Percentiles rank a stretch among this genome's conserved stretches.
These are phyloP conservation scores for Quercus agrifolia DNA, from an alignment of 306 rosid species.

Conservation along the genomic window DNA sequence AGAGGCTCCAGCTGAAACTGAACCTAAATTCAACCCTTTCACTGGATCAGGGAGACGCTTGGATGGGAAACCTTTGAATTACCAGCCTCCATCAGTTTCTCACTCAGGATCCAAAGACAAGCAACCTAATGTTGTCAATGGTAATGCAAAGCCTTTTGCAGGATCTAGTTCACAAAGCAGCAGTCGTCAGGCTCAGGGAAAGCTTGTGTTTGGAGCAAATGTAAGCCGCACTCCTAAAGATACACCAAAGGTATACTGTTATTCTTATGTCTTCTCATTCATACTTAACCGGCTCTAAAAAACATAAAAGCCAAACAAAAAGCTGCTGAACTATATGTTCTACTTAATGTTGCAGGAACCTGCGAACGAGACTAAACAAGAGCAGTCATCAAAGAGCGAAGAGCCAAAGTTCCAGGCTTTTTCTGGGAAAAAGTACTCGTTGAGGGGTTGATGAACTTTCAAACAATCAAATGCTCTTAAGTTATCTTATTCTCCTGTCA, in stretches of 20 bases:
- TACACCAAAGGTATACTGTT: conserved; percentile 48
- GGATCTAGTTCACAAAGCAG: conserved; percentile 62
- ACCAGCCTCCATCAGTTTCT: conserved; percentile 48
- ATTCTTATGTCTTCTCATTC: not conserved
- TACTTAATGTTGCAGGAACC: conserved; percentile 44
- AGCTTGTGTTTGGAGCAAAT: conserved; percentile 87
- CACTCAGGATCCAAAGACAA: conserved; percentile 52
- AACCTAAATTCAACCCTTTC: conserved; percentile 86
- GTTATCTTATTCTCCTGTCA: conserved; percentile 6
- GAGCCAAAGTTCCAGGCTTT: conserved; percentile 80
- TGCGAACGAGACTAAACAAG: conserved; percentile 57
- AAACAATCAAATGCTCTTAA: not conserved
- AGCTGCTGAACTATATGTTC: conserved; percentile 7
- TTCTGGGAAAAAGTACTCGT: conserved; percentile 81
- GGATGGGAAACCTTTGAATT: conserved; percentile 76
- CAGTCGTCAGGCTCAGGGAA: conserved; percentile 74
- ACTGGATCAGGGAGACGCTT: conserved; percentile 87
- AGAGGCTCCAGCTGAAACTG: conserved; percentile 59
- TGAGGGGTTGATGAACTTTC: conserved; percentile 61
- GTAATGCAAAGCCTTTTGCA: conserved; percentile 48
- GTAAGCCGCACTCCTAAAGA: conserved; percentile 55
- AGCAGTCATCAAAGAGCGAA: conserved; percentile 58
- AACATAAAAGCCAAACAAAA: not conserved
- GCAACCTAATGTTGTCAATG: conserved; percentile 33
- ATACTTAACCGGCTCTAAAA: not conserved